Evolutionary conservation across 805 yeast genomes (phyloP).

Genomic region (Metschnikowia similis): DNA sequence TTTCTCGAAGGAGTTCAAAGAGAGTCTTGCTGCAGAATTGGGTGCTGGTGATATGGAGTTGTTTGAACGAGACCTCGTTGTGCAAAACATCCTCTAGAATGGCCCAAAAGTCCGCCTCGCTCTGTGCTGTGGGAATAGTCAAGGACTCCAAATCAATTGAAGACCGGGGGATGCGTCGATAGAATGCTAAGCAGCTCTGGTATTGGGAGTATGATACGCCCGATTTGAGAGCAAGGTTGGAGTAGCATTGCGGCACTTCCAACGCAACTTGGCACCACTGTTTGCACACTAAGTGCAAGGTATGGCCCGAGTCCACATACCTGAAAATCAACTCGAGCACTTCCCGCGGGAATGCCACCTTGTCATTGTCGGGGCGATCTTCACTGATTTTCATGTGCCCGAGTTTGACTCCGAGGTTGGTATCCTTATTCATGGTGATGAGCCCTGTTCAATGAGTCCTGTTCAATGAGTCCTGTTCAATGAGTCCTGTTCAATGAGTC

Average conservation of each 20-base stretch:
- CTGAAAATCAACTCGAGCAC: too few relatives aligned
- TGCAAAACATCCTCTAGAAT: not conserved
- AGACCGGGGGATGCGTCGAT: not conserved
- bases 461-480: too few relatives aligned
- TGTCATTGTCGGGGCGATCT: too few relatives aligned
- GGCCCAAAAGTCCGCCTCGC: not conserved
- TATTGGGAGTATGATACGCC: not conserved
- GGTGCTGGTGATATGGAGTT: not conserved
- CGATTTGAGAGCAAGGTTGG: not conserved
- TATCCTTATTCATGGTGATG: too few relatives aligned
- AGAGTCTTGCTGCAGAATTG: not conserved
- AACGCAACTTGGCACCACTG: not conserved
- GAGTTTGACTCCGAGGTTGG: too few relatives aligned
- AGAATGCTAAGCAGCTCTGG: not conserved
- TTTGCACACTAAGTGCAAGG: not conserved
- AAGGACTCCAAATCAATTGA: not conserved
- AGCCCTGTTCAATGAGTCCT: too few relatives aligned
- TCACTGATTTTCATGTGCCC: too few relatives aligned
- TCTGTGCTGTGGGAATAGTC: not conserved
- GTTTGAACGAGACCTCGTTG: not conserved
- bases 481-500: too few relatives aligned
- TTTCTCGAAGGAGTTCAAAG: not conserved
- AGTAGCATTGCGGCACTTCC: not conserved
- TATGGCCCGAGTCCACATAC: too few relatives aligned
- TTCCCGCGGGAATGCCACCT: too few relatives aligned